Evolutionary conservation across 805 yeast species (phyloP).

Genomic region (Pichia nakasei): DNA sequence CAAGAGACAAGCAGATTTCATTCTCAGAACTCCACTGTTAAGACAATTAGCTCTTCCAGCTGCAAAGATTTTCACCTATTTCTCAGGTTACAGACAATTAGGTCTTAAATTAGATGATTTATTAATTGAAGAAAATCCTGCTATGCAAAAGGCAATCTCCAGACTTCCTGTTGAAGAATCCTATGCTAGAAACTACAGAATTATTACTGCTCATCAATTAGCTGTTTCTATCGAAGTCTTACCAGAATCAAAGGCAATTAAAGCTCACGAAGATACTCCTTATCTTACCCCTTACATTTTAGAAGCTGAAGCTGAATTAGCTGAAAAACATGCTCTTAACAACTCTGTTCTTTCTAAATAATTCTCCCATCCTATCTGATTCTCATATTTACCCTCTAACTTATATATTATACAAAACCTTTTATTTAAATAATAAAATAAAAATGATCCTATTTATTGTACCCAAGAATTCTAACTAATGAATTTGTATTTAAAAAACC

Average conservation of each 20-base stretch:
- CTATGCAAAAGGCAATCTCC: constrained; percentile 75
- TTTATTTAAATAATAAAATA: too few species aligned
- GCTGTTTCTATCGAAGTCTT: constrained; percentile 76
- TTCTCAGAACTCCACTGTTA: constrained; percentile 71
- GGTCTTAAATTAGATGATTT: constrained; percentile 90
- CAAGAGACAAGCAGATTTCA: constrained; percentile 67
- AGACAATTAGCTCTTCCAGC: constrained; percentile 71
- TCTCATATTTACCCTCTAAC: too few species aligned
- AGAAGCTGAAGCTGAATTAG: constrained; percentile 89
- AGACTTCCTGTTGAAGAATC: constrained; percentile 80
- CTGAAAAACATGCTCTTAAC: constrained; percentile 84
- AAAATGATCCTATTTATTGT: too few species aligned
- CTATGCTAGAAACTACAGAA: constrained; percentile 89
- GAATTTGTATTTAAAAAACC: too few species aligned
- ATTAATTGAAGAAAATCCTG: constrained; percentile 78
- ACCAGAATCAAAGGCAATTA: constrained; percentile 70
- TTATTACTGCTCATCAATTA: constrained; percentile 85
- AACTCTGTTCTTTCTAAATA: constrained; percentile 38
- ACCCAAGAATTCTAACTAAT: too few species aligned
- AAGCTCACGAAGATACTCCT: constrained; percentile 71
- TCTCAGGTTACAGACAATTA: constrained; percentile 89
- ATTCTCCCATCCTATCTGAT: too few species aligned
- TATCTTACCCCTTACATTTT: constrained; percentile 83
- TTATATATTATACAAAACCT: too few species aligned
- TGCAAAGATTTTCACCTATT: constrained; percentile 61